Conservation (phyloP, 192 early-diverging fungal genomes). For the Rhizophlyctis rosea region DNA sequence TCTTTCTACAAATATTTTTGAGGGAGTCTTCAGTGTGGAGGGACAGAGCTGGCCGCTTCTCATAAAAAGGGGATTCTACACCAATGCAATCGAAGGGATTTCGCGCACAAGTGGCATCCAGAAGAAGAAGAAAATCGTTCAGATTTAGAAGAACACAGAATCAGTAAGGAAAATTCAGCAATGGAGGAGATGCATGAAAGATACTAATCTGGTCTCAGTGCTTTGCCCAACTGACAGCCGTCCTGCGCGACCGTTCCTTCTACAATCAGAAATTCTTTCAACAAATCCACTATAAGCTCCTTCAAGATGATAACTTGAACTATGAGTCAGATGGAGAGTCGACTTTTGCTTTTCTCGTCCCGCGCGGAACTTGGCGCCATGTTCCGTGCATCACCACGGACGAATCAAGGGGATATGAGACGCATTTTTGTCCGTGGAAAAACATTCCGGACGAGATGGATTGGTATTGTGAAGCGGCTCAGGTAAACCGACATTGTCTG, state of each 20-base stretch:
- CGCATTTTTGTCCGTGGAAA: constrained; percentile 19
- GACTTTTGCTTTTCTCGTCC: constrained; percentile 7
- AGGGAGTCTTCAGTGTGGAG: constrained; percentile 14
- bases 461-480: no score
- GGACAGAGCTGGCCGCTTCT: constrained; percentile 14
- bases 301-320: constrained; percentile 3
- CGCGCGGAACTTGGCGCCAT: constrained; percentile 8
- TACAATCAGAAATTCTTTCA: constrained; percentile 8
- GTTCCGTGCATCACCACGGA: constrained; percentile 12
- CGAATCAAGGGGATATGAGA: constrained; percentile 7
- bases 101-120: constrained; percentile 5
- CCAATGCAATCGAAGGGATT: constrained; percentile 3
- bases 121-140: constrained; percentile 7
- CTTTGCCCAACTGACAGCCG: constrained; percentile 3
- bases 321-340: constrained; percentile 1
- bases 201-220: no score
- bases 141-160: constrained; percentile 7
- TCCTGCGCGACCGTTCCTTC: background rate
- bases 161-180: no score
- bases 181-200: no score
- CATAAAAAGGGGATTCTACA: constrained; percentile 9
- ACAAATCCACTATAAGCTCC: constrained; percentile 5
- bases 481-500: no score
- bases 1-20: constrained; percentile 8
- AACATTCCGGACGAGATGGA: background rate